Conservation (phyloP, 2,329 filamentous ascomycete species). For the Nemania sp. region DNA sequence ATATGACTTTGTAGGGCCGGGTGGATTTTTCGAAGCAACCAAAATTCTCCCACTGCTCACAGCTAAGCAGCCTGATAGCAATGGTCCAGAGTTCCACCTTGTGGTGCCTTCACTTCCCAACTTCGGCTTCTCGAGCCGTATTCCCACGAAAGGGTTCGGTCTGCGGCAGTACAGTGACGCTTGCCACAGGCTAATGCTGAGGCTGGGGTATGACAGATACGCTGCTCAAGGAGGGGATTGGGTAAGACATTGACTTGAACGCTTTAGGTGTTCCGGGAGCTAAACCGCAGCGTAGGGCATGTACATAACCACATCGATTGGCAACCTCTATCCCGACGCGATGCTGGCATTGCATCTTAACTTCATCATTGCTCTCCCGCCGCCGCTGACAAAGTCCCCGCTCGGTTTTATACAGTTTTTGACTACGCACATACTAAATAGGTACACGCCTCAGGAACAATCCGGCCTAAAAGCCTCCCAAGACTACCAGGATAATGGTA, state of each 20-base stretch:
- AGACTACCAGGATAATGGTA: slow-evolving; percentile 42
- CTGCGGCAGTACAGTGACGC: slow-evolving; percentile 47
- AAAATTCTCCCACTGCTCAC: too few species aligned
- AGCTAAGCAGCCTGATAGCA: too few species aligned
- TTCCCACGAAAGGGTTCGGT: slow-evolving; percentile 47
- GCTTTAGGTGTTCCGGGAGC: neutral
- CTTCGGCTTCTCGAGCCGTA: slow-evolving; percentile 53
- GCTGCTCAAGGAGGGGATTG: slow-evolving; percentile 29
- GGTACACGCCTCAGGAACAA: neutral
- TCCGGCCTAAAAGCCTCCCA: neutral
- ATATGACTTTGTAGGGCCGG: slow-evolving; percentile 45
- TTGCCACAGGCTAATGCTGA: slow-evolving; percentile 51
- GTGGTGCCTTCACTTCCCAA: slow-evolving; percentile 54
- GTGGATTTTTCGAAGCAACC: slow-evolving; percentile 48
- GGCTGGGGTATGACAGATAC: slow-evolving; percentile 50
- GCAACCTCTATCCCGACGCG: neutral
- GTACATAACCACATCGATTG: neutral
- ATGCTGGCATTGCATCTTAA: neutral
- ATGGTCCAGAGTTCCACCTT: slow-evolving; percentile 55
- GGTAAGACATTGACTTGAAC: neutral
- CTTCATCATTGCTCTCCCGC: neutral
- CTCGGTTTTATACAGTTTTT: neutral
- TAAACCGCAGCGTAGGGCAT: too few species aligned
- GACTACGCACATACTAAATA: neutral
- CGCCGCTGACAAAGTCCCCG: neutral